Evolutionary conservation across 148 eudicot species (phyloP).

Genomic region (Beta vulgaris): DNA sequence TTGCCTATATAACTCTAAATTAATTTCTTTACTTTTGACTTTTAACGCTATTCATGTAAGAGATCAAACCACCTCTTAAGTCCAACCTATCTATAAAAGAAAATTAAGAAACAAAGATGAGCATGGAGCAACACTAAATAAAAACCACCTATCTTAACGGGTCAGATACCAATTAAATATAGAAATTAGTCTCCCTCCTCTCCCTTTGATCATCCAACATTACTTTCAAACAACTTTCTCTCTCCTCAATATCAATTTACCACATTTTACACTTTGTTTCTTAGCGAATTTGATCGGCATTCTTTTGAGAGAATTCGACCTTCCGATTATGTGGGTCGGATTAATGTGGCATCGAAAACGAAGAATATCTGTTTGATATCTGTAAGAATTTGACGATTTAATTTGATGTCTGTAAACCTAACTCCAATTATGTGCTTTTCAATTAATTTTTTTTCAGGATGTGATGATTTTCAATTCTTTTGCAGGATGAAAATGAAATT

Average conservation of each 20-base stretch:
- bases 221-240: not conserved
- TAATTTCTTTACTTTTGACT: too few species aligned
- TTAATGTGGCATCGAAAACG: not conserved
- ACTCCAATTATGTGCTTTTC: not conserved
- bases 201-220: not conserved
- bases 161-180: not conserved
- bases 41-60: too few species aligned
- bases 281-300: not conserved
- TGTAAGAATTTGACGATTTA: not conserved
- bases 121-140: constrained; percentile 5
- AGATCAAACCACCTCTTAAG: too few species aligned
- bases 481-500: not conserved
- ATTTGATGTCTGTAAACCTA: not conserved
- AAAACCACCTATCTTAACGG: not conserved
- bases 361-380: not conserved
- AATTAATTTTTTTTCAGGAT: not conserved
- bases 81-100: too few species aligned
- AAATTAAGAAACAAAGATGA: too few species aligned
- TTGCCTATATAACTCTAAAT: too few species aligned
- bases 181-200: not conserved
- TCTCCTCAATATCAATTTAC: not conserved
- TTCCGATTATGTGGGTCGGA: not conserved
- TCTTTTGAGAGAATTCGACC: not conserved
- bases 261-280: not conserved
- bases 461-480: not conserved